Base-by-base conservation (phyloP, 2,329 filamentous ascomycete genomes). In the Macroventuria anomochaeta region DNA sequence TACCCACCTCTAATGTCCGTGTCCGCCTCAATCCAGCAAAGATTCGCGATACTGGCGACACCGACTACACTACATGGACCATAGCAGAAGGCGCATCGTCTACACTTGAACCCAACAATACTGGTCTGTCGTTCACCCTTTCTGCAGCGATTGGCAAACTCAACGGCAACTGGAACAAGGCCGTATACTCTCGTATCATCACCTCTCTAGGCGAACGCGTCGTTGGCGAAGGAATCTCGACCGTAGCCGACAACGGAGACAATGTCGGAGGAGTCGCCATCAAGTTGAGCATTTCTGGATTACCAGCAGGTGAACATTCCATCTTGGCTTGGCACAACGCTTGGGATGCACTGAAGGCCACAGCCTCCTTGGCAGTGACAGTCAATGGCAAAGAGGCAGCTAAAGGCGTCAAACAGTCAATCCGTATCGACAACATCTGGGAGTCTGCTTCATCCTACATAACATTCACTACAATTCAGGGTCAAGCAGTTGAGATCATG, bases 381-480 rank as follows among this genome's bases (percentile, higher is more conserved):
- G 66, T 65, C 2, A 60, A 69, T 44, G 68, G 68, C 3, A 49
- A 61, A 29, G 40, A 57, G 15, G 31, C 23, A 15, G 54, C 49
- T 2, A 51, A 15, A 15, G 36, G 5, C 10, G 11, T 63, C 23
- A 47, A 52, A 32, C 62, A 74, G 43, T 57, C 63, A n/a, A 44
- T 66, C 15, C 68, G 69, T 2, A 54, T 62, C 2, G 68, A 71
- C 49, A 73, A 70, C 40, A 63, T 73, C 13, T 74, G 69, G 68
- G 63, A 72, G 29, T 42, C 70, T 10, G 62, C 63, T 7, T 51
- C 59, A 11, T 72, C 69, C 1, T 70, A 70, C 31, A 25, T 70
- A 11, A 62, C 42, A 0, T 71, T 74, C 44, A 58, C 58, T 1
- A 54, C 58, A 0, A 51, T 58, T 3, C 47, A 58, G 1, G 56